Conservation (phyloP, 106 monocot genomes). For the Hemerocallis citrina region DNA sequence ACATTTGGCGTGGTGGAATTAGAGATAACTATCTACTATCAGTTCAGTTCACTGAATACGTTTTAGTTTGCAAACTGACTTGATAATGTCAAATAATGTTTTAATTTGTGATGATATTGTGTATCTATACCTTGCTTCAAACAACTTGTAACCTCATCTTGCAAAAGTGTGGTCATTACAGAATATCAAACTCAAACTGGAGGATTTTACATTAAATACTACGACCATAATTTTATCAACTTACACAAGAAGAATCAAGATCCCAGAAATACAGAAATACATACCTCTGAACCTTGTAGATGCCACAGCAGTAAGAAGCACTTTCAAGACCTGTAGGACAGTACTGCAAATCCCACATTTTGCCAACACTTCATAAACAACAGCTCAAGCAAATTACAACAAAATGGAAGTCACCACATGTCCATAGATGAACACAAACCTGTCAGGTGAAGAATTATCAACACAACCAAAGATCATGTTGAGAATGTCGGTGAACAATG, state of each 20-base stretch:
- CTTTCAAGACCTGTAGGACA: constrained; percentile 89
- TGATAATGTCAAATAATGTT: too few relatives aligned
- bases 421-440: constrained; percentile 43
- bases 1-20: too few relatives aligned
- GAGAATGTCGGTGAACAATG: constrained; percentile 72
- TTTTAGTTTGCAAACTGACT: too few relatives aligned
- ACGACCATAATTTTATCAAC: neutral
- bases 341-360: constrained; percentile 47
- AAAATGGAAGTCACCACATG: neutral
- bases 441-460: constrained; percentile 84
- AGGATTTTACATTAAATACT: neutral
- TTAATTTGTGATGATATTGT: too few relatives aligned
- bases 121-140: too few relatives aligned
- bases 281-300: constrained; percentile 93
- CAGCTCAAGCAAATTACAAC: constrained; percentile 1
- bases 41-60: too few relatives aligned
- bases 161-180: too few relatives aligned
- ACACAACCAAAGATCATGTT: constrained; percentile 85
- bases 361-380: constrained; percentile 1
- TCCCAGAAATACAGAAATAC: neutral
- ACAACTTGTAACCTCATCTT: too few relatives aligned
- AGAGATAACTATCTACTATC: too few relatives aligned
- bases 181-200: neutral
- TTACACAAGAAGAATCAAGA: neutral
- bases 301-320: constrained; percentile 91